phyloP scores from a whole-genome alignment of 441 rosid species.

The Rhodomyrtus psidioides region DNA sequence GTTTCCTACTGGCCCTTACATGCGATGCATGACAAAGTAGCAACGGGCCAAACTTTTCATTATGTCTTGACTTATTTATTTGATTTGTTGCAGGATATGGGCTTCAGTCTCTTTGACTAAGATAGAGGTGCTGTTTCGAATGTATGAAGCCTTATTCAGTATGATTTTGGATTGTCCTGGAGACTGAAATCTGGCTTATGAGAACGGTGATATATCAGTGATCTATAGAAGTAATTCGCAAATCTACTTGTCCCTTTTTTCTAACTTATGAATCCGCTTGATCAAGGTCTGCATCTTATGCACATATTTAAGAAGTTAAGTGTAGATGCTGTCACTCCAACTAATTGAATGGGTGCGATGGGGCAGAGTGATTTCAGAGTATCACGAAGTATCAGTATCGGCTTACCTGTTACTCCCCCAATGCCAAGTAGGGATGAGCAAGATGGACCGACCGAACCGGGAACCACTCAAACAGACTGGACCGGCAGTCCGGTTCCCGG shows the following conservation, averaged over 20 bases:
- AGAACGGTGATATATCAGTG: background rate
- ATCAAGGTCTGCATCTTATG: background rate
- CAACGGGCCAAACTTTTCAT: background rate
- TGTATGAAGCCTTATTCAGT: background rate
- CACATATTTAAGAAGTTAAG: background rate
- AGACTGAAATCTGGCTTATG: background rate
- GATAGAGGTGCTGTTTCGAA: background rate
- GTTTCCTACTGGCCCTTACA: background rate
- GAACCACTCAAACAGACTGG: no score
- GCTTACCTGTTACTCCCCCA: background rate
- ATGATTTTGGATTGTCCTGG: background rate
- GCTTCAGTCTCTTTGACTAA: constrained; percentile 9
- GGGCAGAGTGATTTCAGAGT: no score
- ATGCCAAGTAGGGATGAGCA: no score
- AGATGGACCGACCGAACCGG: background rate
- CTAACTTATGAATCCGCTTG: background rate
- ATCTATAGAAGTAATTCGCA: background rate
- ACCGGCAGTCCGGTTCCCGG: no score
- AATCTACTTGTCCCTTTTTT: background rate
- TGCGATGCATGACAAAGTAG: background rate
- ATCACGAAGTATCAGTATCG: background rate
- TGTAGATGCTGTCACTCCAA: background rate
- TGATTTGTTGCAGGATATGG: constrained; percentile 4
- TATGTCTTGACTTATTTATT: background rate
- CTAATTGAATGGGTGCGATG: background rate